Evolutionary conservation across 192 early-diverging fungal species (phyloP).

Genomic region (Tieghemiomyces parasiticus): DNA sequence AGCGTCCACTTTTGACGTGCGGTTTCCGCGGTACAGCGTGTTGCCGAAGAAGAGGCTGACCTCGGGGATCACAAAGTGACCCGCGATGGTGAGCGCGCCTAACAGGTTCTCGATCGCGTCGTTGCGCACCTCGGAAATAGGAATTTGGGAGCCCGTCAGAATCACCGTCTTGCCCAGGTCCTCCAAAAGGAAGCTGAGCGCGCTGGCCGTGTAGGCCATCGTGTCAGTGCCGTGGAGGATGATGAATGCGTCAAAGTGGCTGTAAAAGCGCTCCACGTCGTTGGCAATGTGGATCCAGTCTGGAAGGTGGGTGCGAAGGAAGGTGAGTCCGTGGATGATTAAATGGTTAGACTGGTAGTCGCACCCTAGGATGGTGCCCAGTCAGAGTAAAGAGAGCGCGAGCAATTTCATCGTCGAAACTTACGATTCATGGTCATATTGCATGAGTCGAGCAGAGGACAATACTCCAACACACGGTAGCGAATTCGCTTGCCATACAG

Average conservation of each 20-base stretch:
- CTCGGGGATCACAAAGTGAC: slow-evolving; percentile 95
- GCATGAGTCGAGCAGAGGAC: slow-evolving; percentile 85
- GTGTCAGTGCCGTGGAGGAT: slow-evolving; percentile 90
- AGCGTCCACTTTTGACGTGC: slow-evolving; percentile 61
- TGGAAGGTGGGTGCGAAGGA: neutral
- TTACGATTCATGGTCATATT: slow-evolving; percentile 73
- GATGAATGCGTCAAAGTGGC: slow-evolving; percentile 87
- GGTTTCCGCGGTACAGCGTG: slow-evolving; percentile 85
- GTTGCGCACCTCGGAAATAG: slow-evolving; percentile 91
- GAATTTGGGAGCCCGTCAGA: slow-evolving; percentile 94
- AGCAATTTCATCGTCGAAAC: too few relatives aligned
- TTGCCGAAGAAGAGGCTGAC: slow-evolving; percentile 89
- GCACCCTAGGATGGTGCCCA: too few relatives aligned
- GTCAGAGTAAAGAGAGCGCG: too few relatives aligned
- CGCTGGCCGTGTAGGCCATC: slow-evolving; percentile 77
- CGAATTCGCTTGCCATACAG: slow-evolving; percentile 82
- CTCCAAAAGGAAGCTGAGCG: slow-evolving; percentile 91
- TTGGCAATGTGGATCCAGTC: slow-evolving; percentile 95
- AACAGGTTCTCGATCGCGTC: slow-evolving; percentile 96
- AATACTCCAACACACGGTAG: slow-evolving; percentile 94
- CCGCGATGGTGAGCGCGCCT: slow-evolving; percentile 91
- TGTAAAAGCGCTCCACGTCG: slow-evolving; percentile 91
- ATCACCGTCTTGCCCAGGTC: slow-evolving; percentile 96
- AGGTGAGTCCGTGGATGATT: slow-evolving; percentile 18
- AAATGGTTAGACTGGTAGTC: neutral